Evolutionary conservation across 169 alveolate species (phyloP).

Genomic region (Plasmodium inui): DNA sequence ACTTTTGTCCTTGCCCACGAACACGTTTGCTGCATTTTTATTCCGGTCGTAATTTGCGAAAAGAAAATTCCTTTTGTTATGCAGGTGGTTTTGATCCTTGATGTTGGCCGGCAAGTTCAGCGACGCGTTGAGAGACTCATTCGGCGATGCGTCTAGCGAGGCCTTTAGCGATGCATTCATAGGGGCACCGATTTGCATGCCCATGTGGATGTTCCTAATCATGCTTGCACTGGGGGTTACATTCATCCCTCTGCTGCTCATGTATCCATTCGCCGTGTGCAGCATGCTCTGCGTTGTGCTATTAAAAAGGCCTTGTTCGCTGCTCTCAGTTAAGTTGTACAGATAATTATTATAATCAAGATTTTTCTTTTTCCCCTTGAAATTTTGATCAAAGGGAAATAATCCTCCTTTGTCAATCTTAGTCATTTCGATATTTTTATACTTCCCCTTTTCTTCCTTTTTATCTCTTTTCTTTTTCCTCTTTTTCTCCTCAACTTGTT

Average conservation of each 20-base stretch:
- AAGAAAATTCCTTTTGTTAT: not conserved
- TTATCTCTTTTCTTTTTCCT: constrained; percentile 47
- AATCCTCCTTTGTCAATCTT: constrained; percentile 1
- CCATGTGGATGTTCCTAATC: not conserved
- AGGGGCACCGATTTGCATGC: not conserved
- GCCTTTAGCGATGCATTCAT: not conserved
- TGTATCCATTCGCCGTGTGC: not conserved
- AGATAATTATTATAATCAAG: constrained; percentile 4
- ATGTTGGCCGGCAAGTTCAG: not conserved
- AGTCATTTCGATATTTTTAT: constrained; percentile 2
- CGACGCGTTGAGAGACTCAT: not conserved
- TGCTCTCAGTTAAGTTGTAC: not conserved
- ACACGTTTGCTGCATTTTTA: constrained; percentile 20
- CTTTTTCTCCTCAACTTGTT: constrained; percentile 41
- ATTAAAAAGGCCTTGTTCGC: not conserved
- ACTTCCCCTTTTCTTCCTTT: not conserved
- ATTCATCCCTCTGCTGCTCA: not conserved
- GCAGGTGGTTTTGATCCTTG: constrained; percentile 4
- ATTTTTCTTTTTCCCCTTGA: constrained; percentile 16
- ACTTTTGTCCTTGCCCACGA: constrained; percentile 7
- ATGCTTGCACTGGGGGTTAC: not conserved
- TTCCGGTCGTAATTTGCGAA: constrained; percentile 5
- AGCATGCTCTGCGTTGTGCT: not conserved
- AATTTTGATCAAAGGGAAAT: not conserved
- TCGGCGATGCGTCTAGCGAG: not conserved